Percentiles rank a stretch among this genome's conserved stretches.
Conservation (phyloP, 306 rosid genomes). For the Luffa acutangula region DNA sequence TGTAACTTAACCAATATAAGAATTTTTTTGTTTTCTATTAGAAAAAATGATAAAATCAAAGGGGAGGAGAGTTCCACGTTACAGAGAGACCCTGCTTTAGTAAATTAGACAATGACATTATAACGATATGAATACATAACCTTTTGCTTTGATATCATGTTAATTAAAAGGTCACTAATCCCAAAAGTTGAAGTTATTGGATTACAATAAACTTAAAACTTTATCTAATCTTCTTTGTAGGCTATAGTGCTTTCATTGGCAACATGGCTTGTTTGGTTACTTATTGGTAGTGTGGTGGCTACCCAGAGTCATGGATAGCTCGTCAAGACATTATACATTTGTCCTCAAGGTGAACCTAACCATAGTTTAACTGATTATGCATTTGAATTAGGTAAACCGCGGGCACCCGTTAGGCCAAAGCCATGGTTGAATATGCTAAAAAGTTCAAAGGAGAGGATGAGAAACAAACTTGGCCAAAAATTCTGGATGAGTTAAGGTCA, state of each 20-base stretch:
- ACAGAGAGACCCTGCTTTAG: too few relatives aligned
- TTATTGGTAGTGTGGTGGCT: conserved; percentile 45
- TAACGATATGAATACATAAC: too few relatives aligned
- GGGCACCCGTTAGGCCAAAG: conserved; percentile 81
- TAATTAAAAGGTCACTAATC: not conserved
- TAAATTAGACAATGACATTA: too few relatives aligned
- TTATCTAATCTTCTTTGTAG: conserved; percentile 14
- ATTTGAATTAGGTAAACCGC: conserved; percentile 51
- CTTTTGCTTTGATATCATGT: too few relatives aligned
- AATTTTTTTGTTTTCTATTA: too few relatives aligned
- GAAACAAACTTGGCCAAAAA: conserved; percentile 46
- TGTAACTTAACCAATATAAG: too few relatives aligned
- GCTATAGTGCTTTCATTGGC: conserved; percentile 56
- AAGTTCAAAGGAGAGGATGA: conserved; percentile 31
- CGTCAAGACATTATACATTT: not conserved
- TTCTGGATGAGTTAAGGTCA: conserved; percentile 53
- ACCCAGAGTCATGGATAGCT: conserved; percentile 76
- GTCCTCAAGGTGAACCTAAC: too few relatives aligned
- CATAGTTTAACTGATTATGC: too few relatives aligned
- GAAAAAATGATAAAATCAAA: too few relatives aligned
- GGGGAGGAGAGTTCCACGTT: too few relatives aligned
- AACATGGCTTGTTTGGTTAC: conserved; percentile 70
- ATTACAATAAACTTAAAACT: too few relatives aligned
- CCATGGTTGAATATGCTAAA: conserved; percentile 63
- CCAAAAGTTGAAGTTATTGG: conserved; percentile 17